Percentiles rank a stretch among this genome's conserved stretches.
Conservation (phyloP, 2,329 filamentous ascomycete genomes). For the Epichloe sp. region DNA sequence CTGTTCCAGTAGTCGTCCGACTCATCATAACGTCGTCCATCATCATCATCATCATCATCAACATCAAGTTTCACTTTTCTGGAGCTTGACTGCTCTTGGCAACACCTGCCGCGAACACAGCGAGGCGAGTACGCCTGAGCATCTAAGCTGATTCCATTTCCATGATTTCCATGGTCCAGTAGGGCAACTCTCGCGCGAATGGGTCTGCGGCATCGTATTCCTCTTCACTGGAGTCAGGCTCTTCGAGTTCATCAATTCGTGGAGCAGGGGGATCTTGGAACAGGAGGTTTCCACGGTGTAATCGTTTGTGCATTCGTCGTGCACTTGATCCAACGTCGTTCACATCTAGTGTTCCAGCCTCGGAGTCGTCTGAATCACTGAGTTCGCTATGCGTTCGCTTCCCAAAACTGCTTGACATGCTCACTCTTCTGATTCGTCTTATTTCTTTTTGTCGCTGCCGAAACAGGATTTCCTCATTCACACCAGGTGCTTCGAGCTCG, state of each 20-base stretch:
- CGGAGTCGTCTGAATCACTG: slow-evolving; percentile 35
- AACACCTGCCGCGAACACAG: neutral
- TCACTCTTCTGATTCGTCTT: slow-evolving; percentile 32
- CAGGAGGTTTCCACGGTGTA: slow-evolving; percentile 33
- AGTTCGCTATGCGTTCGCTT: slow-evolving; percentile 42
- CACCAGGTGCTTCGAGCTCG: slow-evolving; percentile 11
- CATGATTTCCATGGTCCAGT: slow-evolving; percentile 37
- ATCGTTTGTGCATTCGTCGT: slow-evolving; percentile 31
- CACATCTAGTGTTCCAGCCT: slow-evolving; percentile 25
- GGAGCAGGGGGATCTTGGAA: slow-evolving; percentile 38
- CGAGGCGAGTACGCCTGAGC: neutral
- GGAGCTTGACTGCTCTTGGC: neutral
- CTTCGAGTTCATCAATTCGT: slow-evolving; percentile 40
- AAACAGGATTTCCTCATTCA: slow-evolving; percentile 28
- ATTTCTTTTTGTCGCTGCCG: slow-evolving; percentile 28
- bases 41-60: neutral
- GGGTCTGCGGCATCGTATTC: slow-evolving; percentile 26
- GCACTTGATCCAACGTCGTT: slow-evolving; percentile 33
- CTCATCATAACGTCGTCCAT: neutral
- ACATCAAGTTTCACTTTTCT: neutral
- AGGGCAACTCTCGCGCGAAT: slow-evolving; percentile 36
- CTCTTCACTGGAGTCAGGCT: slow-evolving; percentile 36
- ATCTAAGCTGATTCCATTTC: slow-evolving; percentile 28
- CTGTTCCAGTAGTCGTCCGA: neutral
- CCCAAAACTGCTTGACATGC: slow-evolving; percentile 39